Evolutionary conservation across 2,329 filamentous ascomycete species (phyloP), one percentile per base, ranked within the genome.

Genomic region (Lachnellula suecica): DNA sequence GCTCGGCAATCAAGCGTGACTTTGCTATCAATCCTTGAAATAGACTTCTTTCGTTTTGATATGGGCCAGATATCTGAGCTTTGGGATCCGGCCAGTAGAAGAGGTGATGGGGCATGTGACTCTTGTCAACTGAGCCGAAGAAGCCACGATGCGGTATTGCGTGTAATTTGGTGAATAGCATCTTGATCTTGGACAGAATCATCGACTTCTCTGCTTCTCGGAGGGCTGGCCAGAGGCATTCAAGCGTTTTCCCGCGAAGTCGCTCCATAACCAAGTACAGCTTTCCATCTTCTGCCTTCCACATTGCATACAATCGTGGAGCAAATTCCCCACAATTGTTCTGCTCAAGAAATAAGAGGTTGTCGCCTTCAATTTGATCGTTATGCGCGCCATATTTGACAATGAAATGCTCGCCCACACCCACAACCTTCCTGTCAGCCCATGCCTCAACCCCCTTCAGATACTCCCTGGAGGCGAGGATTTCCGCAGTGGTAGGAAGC

Each of bases 301-400:
- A 58, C 52, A 51, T 53, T 20, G 56, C 56, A 47, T 58, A 56
- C 25, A 53, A 44, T 37, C 47, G 51, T 25, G 53, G 57, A 37
- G 54, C 44, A 29, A 53, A 47, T 10, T 27, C 47, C 25, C 22
- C 22, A 10, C 51, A 37, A 4, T 48, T 29, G 20, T 53, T 50
- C 23, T 27, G 42, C 29, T 56, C 49, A 11, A 56, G 43, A 17
- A 59, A 57, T 5, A 59, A 25, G 2, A 58, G 43, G 20, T 51
- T 59, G 2, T 56, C 50, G 10, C 49, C 49, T 47, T 58, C 52
- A 9, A 48, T 53, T 35, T 51, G 34, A n/a, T 51, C 34, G 31
- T 52, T 52, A 15, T n/a, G 34, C 19, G 35, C 15, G 34, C 57
- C 46, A 17, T 55, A 59, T 42, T 58, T 59, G 13, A 23, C 47